These are phyloP conservation scores for Hymenotorrendiella dingleyae DNA, from an alignment of 2,329 filamentous ascomycete species.

Conservation along the genomic window DNA sequence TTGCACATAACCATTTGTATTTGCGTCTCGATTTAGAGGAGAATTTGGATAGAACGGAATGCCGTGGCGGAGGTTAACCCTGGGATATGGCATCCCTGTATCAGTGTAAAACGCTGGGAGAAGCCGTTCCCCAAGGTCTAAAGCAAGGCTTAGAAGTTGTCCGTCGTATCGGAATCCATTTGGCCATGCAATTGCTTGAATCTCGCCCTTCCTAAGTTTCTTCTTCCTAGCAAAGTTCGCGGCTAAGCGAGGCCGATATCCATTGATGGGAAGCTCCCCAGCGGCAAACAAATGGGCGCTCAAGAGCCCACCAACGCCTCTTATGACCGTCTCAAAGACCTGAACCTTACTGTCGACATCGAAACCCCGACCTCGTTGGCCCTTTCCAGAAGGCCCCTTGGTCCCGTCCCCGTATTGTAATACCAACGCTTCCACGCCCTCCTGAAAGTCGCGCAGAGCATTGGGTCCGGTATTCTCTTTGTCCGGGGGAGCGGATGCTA, in stretches of 20 bases:
- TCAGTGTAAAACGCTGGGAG: conserved; percentile 87
- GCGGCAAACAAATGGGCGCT: conserved; percentile 92
- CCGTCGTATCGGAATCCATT: conserved; percentile 80
- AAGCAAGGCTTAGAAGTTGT: conserved; percentile 81
- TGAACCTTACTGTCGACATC: conserved; percentile 97
- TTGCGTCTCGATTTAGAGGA: conserved; percentile 57
- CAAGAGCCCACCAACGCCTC: conserved; percentile 82
- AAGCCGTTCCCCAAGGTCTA: conserved; percentile 76
- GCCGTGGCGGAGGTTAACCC: conserved; percentile 85
- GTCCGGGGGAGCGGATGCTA: conserved; percentile 67
- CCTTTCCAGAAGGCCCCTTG: conserved; percentile 59
- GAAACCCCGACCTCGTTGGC: conserved; percentile 72
- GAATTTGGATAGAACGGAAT: conserved; percentile 91
- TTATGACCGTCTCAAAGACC: conserved; percentile 96
- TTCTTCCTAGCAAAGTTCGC: conserved; percentile 18
- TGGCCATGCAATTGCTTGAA: conserved; percentile 60
- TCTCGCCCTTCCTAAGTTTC: conserved; percentile 38
- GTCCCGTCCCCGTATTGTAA: conserved; percentile 82
- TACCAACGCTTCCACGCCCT: conserved; percentile 70
- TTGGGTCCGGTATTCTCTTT: conserved; percentile 48
- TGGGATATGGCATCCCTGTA: conserved; percentile 88
- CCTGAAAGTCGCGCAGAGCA: conserved; percentile 70
- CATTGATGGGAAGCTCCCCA: conserved; percentile 79
- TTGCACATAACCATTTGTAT: conserved; percentile 30
- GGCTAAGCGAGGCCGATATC: conserved; percentile 57